Conservation (phyloP, 345 rosid genomes). For the Eucalyptus regnans region DNA sequence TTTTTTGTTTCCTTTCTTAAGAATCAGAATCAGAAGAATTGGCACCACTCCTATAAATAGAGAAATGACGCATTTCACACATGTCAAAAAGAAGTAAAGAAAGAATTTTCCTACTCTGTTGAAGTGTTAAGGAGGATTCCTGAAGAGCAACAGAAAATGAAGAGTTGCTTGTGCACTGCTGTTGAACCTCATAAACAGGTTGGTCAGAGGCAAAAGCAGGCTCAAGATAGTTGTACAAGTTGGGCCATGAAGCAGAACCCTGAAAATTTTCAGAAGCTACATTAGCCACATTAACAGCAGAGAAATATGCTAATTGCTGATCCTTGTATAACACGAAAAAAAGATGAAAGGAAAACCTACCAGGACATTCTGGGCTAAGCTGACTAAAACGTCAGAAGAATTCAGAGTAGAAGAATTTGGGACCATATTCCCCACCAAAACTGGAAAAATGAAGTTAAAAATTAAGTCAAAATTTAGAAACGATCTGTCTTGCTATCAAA, state of each 20-base stretch:
- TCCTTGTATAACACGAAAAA: background rate
- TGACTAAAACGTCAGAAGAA: slow-evolving; percentile 18
- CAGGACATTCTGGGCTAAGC: slow-evolving; percentile 32
- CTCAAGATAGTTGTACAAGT: slow-evolving; percentile 32
- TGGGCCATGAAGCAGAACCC: slow-evolving; percentile 50
- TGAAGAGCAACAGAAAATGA: slow-evolving; percentile 13
- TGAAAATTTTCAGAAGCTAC: slow-evolving; percentile 18
- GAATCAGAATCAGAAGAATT: background rate
- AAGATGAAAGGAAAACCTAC: slow-evolving; percentile 23
- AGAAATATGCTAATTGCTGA: background rate
- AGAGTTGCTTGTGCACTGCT: slow-evolving; percentile 38
- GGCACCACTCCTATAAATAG: background rate
- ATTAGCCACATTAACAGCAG: background rate
- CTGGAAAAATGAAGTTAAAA: slow-evolving; percentile 16
- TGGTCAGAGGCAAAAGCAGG: slow-evolving; percentile 34
- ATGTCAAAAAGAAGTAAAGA: background rate
- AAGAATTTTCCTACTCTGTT: slow-evolving; percentile 22
- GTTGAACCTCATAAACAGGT: slow-evolving; percentile 50
- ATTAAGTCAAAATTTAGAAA: background rate
- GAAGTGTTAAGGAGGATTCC: background rate
- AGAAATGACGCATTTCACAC: background rate
- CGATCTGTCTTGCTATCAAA: background rate
- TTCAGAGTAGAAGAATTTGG: slow-evolving; percentile 14
- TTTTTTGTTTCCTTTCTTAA: background rate
- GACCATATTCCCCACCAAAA: slow-evolving; percentile 40